A percentile compares a stretch with the other conserved stretches of the same genome.
Conservation (phyloP, 2,329 filamentous ascomycete genomes). For the Paraphoma sp. region DNA sequence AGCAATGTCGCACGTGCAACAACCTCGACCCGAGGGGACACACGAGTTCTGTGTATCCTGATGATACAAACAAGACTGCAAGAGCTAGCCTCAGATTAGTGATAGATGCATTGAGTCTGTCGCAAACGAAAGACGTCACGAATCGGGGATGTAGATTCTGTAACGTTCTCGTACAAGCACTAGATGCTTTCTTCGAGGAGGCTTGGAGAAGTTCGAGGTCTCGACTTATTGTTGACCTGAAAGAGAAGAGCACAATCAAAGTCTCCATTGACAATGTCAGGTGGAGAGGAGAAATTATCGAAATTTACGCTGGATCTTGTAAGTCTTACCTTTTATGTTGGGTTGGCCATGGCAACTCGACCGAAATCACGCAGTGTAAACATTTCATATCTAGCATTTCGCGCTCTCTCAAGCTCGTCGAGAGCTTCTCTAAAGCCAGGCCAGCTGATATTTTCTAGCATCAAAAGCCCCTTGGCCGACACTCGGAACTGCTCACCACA, state of each 20-base stretch:
- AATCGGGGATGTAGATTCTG: constrained; percentile 39
- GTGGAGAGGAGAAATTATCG: constrained; percentile 29
- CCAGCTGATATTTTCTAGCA: constrained; percentile 22
- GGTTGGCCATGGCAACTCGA: too few relatives aligned
- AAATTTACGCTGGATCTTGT: constrained; percentile 40
- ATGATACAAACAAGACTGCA: constrained; percentile 24
- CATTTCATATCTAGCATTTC: too few relatives aligned
- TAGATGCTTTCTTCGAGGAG: constrained; percentile 35
- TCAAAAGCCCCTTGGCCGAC: constrained; percentile 40
- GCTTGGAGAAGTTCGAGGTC: constrained; percentile 30
- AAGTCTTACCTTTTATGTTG: constrained; percentile 8
- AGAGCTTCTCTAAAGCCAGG: too few relatives aligned
- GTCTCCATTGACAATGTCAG: constrained; percentile 29
- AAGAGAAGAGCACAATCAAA: constrained; percentile 36
- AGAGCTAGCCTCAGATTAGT: constrained; percentile 29
- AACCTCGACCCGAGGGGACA: constrained; percentile 39
- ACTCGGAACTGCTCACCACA: constrained; percentile 35
- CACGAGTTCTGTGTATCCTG: constrained; percentile 25
- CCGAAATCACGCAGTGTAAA: too few relatives aligned
- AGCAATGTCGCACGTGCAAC: constrained; percentile 35
- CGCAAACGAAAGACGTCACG: constrained; percentile 17
- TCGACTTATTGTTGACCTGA: constrained; percentile 31
- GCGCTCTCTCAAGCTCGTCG: too few relatives aligned
- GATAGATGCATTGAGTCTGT: constrained; percentile 31
- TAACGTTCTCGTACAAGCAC: constrained; percentile 28